These are phyloP conservation scores for Neofusicoccum parvum DNA, from an alignment of 2,329 filamentous ascomycete genomes.

Conservation along the genomic window DNA sequence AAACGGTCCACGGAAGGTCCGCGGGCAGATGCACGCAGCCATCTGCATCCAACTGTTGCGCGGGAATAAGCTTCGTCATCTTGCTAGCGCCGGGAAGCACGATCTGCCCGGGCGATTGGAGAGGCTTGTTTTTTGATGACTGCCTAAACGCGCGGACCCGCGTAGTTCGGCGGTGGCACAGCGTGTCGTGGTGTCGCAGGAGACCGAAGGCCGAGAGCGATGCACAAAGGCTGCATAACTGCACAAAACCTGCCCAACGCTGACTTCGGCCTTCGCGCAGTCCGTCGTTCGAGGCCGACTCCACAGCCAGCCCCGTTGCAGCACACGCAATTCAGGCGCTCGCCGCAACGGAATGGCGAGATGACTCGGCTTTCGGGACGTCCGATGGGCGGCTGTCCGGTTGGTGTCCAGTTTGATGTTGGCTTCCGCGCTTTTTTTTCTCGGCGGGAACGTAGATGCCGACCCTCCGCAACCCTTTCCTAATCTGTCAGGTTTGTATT, in stretches of 20 bases:
- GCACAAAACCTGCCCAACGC: neutral
- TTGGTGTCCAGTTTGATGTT: neutral
- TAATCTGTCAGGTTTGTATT: neutral
- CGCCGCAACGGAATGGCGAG: neutral
- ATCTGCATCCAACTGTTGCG: neutral
- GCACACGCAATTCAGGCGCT: neutral
- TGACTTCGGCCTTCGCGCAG: neutral
- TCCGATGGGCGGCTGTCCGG: neutral
- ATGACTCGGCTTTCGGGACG: neutral
- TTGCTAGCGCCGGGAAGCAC: neutral
- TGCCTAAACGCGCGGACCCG: neutral
- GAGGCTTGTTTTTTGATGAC: neutral
- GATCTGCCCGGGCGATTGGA: neutral
- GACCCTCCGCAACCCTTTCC: constrained; percentile 3
- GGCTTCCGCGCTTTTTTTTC: neutral
- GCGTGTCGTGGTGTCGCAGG: no score
- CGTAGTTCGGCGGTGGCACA: neutral
- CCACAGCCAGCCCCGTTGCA: neutral
- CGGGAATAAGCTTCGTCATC: constrained; percentile 1
- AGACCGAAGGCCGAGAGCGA: neutral
- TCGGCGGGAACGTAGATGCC: neutral
- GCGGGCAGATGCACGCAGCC: neutral
- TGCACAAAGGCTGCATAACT: neutral
- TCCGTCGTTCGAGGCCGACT: neutral
- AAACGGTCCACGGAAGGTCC: no score